Evolutionary conservation across 345 rosid genomes (phyloP), one percentile per base, ranked within the genome.

Genomic region (Isatis tinctoria): DNA sequence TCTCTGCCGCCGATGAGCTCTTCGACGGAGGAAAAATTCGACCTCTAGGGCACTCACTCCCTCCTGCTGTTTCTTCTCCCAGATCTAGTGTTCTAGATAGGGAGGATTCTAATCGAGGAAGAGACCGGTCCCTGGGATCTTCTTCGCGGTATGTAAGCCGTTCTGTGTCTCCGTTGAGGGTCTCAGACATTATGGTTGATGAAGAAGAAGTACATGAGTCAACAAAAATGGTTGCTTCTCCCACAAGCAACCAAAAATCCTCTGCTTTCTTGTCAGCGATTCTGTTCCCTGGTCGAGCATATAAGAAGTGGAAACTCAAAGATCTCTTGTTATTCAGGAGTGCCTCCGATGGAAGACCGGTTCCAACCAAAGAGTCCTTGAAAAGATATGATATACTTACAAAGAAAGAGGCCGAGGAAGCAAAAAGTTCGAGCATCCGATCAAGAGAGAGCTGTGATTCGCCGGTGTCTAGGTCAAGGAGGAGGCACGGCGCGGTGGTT

Each of bases 1-100:
- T 91, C 27, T 83, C 90, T 39, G 86, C 97, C 0, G 98, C 98
- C 0, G 97, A 94, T 27, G 97, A 94, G 81, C 90, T 94, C 14
- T 94, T 94, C 44, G 90, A 90, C 24, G 87, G 92, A 0, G 98
- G 98, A 18, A 94, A 88, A 78, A 94, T 94, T 74, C 76, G 85
- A 30, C 98, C 96, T 14, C 64, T 94, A 39, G 79, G 83, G 39
- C 89, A 80, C 0, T 78, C 91, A 0, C 24, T 68, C 63, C 84
- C 88, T 30, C 60, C 90, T 4, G 20, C 70, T 3, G 49, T 60
- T 43, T 65, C 83, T 13, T 73, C 92, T 33, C 87, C 93, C 3
- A 76, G 79, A 63, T 79, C 87, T 61, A 81, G 68, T 72, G 37
- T 22, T 51, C 53, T 80, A 1, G 78, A 72, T 28, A 74, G 68